Conservation (phyloP, 2,329 filamentous ascomycete species). For the Botrytis sinoallii region DNA sequence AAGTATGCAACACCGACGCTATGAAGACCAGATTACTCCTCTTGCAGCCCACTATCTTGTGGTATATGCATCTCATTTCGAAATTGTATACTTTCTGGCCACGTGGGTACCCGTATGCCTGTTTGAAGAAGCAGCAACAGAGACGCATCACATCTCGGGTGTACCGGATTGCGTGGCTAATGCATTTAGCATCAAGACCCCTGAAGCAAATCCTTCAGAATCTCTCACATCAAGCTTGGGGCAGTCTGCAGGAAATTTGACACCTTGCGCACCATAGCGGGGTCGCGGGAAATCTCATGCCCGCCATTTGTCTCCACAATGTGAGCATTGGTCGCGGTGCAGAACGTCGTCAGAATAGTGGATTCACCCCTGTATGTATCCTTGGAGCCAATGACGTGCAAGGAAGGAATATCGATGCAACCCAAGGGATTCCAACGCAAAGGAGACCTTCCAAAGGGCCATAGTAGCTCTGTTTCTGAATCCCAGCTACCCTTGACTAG, state of each 20-base stretch:
- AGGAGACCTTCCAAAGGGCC: not conserved
- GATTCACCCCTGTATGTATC: not conserved
- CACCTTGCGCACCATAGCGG: not conserved
- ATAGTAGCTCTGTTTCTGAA: not conserved
- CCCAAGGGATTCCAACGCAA: not conserved
- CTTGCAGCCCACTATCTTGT: not conserved
- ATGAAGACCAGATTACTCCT: not conserved
- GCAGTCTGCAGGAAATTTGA: not conserved
- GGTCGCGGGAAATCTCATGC: not conserved
- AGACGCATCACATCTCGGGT: not conserved
- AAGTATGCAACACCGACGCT: not conserved
- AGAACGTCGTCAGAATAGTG: not conserved
- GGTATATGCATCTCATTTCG: not conserved
- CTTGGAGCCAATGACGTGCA: not conserved
- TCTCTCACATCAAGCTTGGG: not conserved
- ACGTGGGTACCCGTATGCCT: not conserved
- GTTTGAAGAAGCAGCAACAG: not conserved
- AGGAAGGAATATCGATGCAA: not conserved
- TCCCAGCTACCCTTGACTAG: not conserved
- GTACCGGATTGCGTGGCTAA: not conserved
- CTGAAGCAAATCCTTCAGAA: not conserved
- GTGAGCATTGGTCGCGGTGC: not conserved
- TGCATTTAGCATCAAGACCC: not conserved
- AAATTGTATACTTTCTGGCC: not conserved
- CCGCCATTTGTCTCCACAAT: not conserved